Percentiles rank a stretch among this genome's conserved stretches.
These are phyloP conservation scores for Aspergillus ruber DNA, from an alignment of 2,329 filamentous ascomycete genomes.

Conservation along the genomic window DNA sequence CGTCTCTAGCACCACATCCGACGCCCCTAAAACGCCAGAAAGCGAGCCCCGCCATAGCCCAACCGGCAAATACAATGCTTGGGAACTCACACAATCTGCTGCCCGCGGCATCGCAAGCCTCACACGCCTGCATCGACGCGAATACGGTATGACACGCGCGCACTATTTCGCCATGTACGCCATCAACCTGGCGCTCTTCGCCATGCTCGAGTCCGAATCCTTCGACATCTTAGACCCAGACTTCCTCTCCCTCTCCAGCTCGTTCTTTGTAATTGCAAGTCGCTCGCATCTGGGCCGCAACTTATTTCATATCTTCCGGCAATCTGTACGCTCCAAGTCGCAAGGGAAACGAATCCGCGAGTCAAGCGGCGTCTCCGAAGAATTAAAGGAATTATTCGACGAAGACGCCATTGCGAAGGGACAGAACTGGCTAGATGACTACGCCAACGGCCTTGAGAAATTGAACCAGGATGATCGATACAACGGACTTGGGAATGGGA, in stretches of 20 bases:
- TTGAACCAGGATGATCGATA: slow-evolving; percentile 28
- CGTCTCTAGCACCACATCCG: slow-evolving; percentile 9
- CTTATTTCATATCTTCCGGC: slow-evolving; percentile 32
- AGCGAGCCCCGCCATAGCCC: slow-evolving; percentile 17
- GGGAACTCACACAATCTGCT: slow-evolving; percentile 20
- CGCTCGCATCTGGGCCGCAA: slow-evolving; percentile 28
- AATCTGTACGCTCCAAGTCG: slow-evolving; percentile 24
- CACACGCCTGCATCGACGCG: slow-evolving; percentile 23
- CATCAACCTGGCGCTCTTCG: slow-evolving; percentile 32
- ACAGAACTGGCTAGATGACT: slow-evolving; percentile 22
- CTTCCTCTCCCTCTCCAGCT: slow-evolving; percentile 28
- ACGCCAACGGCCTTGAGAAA: slow-evolving; percentile 28
- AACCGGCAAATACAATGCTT: slow-evolving; percentile 13
- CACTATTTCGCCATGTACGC: slow-evolving; percentile 34
- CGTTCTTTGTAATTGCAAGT: slow-evolving; percentile 28
- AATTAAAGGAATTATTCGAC: slow-evolving; percentile 28
- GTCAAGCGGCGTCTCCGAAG: slow-evolving; percentile 18
- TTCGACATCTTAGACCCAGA: slow-evolving; percentile 30
- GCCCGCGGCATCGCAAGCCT: slow-evolving; percentile 26
- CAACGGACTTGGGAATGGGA: slow-evolving; percentile 12
- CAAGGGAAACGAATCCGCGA: slow-evolving; percentile 24
- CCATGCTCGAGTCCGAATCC: slow-evolving; percentile 20
- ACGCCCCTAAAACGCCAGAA: slow-evolving; percentile 23
- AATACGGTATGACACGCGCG: slow-evolving; percentile 29
- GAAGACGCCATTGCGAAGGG: slow-evolving; percentile 14